Conservation (phyloP, 1,284 basidiomycete species). For the Puccinia novopanici region DNA sequence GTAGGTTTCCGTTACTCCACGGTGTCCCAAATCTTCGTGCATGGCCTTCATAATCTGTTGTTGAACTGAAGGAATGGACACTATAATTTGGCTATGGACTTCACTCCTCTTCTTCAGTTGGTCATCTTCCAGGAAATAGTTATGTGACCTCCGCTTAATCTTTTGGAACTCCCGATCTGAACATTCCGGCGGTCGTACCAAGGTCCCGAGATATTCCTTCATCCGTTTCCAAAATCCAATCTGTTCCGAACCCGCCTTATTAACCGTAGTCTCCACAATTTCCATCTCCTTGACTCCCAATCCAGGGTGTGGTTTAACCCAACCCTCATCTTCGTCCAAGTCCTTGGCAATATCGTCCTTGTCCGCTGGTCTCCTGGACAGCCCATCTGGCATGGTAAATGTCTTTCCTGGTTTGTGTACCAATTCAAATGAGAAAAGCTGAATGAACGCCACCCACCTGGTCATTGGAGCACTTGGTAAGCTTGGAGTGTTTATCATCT, state of each 20-base stretch:
- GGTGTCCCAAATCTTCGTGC: no score
- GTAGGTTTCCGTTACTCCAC: neutral
- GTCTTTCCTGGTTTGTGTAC: slow-evolving; percentile 11
- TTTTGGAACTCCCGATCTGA: neutral
- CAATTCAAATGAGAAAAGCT: slow-evolving; percentile 14
- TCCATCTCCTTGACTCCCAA: neutral
- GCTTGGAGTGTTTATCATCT: slow-evolving; percentile 25
- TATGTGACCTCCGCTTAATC: neutral
- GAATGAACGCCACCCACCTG: slow-evolving; percentile 8
- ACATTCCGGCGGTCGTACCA: no score
- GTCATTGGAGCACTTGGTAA: slow-evolving; percentile 20
- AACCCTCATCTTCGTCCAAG: neutral
- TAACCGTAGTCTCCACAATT: neutral
- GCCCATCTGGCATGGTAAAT: slow-evolving; percentile 27
- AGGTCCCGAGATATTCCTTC: neutral
- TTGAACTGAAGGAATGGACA: neutral
- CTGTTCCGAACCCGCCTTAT: neutral
- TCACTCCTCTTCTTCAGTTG: neutral
- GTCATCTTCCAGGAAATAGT: neutral
- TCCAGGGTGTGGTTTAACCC: neutral
- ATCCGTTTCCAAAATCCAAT: neutral
- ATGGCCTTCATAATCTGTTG: neutral
- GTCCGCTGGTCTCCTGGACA: neutral
- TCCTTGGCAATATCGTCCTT: neutral
- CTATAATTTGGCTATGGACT: neutral